Conservation (phyloP, 345 rosid species). For the Turritis glabra region DNA sequence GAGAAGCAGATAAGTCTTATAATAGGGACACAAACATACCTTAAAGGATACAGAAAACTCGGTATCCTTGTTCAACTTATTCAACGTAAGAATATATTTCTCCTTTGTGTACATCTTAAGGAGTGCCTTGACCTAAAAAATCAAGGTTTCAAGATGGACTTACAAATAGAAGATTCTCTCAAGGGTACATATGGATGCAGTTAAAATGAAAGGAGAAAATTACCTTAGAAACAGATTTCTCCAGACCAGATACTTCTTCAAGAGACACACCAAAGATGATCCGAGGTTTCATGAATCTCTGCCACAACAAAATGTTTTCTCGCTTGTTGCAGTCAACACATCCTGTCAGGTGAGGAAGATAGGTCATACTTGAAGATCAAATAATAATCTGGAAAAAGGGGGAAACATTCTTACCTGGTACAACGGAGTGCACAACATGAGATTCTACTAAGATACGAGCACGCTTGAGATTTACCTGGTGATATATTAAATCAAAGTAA, state of each 20-base stretch:
- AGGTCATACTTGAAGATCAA: neutral
- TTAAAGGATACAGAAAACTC: slow-evolving; percentile 73
- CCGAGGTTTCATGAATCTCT: slow-evolving; percentile 74
- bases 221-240: slow-evolving; percentile 57
- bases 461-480: slow-evolving; percentile 93
- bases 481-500: slow-evolving; percentile 11
- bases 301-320: slow-evolving; percentile 79
- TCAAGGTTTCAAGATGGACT: slow-evolving; percentile 14
- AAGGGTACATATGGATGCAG: neutral
- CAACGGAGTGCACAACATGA: slow-evolving; percentile 55
- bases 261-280: slow-evolving; percentile 75
- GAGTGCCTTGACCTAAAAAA: slow-evolving; percentile 57
- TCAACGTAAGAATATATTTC: slow-evolving; percentile 65
- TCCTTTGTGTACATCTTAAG: slow-evolving; percentile 59
- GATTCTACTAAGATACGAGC: slow-evolving; percentile 79
- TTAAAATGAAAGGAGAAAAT: slow-evolving; percentile 18
- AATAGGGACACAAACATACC: slow-evolving; percentile 45
- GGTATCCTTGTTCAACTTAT: slow-evolving; percentile 43
- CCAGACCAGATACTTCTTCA: slow-evolving; percentile 62
- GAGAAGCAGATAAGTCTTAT: neutral
- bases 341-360: slow-evolving; percentile 49
- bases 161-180: neutral
- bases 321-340: slow-evolving; percentile 71
- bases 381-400: neutral
- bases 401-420: slow-evolving; percentile 55